Conservation (phyloP, 2,329 filamentous ascomycete species). For the Paraconiothyrium brasiliense region DNA sequence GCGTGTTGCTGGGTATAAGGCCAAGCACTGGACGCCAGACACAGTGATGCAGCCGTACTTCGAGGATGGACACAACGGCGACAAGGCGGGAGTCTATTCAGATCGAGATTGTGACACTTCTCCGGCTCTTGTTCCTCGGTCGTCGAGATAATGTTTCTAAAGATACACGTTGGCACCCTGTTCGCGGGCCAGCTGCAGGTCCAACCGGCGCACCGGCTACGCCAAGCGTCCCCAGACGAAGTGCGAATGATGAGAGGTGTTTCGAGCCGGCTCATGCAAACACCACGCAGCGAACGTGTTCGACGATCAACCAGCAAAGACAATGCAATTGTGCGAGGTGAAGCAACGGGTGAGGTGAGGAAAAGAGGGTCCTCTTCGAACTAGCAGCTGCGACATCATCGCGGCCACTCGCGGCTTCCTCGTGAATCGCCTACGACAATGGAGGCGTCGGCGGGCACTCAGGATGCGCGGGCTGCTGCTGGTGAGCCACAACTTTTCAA, state of each 20-base stretch:
- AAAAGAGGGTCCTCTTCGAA: slow-evolving; percentile 13
- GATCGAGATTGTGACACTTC: not conserved
- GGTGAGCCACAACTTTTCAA: not conserved
- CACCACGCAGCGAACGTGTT: slow-evolving; percentile 13
- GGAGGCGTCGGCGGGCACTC: not conserved
- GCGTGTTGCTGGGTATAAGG: slow-evolving; percentile 8
- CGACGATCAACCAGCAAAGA: not conserved
- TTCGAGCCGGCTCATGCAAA: slow-evolving; percentile 7
- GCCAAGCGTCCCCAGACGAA: slow-evolving; percentile 22
- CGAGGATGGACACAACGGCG: slow-evolving; percentile 1
- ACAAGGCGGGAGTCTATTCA: not conserved
- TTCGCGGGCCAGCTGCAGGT: slow-evolving; percentile 24
- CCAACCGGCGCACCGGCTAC: slow-evolving; percentile 11
- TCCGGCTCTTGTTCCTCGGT: slow-evolving; percentile 11
- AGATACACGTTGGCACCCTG: slow-evolving; percentile 22
- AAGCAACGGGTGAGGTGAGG: slow-evolving; percentile 15
- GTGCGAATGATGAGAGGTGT: slow-evolving; percentile 15
- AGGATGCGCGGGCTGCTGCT: slow-evolving; percentile 2
- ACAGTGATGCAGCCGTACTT: slow-evolving; percentile 6
- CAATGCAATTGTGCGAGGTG: slow-evolving; percentile 10
- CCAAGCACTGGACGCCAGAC: slow-evolving; percentile 1
- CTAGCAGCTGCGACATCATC: slow-evolving; percentile 23
- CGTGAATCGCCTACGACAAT: slow-evolving; percentile 12
- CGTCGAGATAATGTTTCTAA: slow-evolving; percentile 28
- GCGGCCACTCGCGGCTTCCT: slow-evolving; percentile 14